phyloP scores from a whole-genome alignment of 1,139 yeast genomes.

The Eremothecium coryli region DNA sequence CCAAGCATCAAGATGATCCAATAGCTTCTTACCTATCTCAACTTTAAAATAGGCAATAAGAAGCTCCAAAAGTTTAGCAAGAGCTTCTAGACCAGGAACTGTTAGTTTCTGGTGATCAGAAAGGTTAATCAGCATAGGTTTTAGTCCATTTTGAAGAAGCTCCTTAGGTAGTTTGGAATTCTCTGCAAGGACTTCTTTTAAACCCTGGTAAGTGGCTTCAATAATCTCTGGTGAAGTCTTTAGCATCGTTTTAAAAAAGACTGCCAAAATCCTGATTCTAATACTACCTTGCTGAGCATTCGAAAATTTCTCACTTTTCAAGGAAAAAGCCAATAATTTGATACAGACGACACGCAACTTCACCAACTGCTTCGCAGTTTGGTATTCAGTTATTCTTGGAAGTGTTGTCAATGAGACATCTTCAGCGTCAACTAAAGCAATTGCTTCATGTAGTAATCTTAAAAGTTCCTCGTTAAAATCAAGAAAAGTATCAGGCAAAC shows the following conservation, averaged over 20 bases:
- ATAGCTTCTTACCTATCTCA: constrained; percentile 85
- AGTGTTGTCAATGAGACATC: constrained; percentile 90
- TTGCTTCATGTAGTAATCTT: constrained; percentile 76
- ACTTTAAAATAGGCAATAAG: constrained; percentile 90
- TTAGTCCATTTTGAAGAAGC: constrained; percentile 78
- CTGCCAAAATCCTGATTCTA: constrained; percentile 79
- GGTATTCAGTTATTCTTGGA: constrained; percentile 73
- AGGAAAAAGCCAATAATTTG: constrained; percentile 68
- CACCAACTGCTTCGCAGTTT: constrained; percentile 79
- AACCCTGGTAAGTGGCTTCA: constrained; percentile 86
- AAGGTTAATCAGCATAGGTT: constrained; percentile 91
- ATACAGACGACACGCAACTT: constrained; percentile 87
- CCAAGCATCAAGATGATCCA: constrained; percentile 95
- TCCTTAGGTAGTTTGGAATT: constrained; percentile 90
- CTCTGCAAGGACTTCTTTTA: constrained; percentile 74
- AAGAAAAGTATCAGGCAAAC: constrained; percentile 70
- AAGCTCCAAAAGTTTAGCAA: constrained; percentile 76
- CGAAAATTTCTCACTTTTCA: constrained; percentile 71
- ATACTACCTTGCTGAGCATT: constrained; percentile 74
- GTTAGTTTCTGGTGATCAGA: constrained; percentile 89
- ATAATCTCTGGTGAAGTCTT: constrained; percentile 81
- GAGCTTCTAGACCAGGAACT: constrained; percentile 82
- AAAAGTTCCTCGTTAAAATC: constrained; percentile 83
- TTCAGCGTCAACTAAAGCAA: constrained; percentile 94
- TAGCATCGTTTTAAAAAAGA: constrained; percentile 86